Evolutionary conservation across 2,329 filamentous ascomycete species (phyloP).

Genomic region (Tolypocladium inflatum): DNA sequence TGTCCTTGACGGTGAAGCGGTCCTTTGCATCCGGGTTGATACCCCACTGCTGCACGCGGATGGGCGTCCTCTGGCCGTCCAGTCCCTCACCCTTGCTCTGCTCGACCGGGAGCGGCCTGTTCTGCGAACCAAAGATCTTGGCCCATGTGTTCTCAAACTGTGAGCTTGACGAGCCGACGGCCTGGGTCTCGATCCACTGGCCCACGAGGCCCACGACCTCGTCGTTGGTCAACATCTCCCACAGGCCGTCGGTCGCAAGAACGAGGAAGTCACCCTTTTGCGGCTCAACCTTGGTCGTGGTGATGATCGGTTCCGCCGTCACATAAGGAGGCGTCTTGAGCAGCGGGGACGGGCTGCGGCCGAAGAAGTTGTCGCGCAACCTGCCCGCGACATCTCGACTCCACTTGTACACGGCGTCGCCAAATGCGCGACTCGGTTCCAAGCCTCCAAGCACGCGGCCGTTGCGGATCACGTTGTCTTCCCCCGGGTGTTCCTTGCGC

Average conservation of each 20-base stretch:
- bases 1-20: slow-evolving; percentile 89
- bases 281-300: slow-evolving; percentile 84
- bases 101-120: slow-evolving; percentile 66
- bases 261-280: slow-evolving; percentile 91
- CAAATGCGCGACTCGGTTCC: slow-evolving; percentile 89
- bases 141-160: slow-evolving; percentile 65
- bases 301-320: slow-evolving; percentile 89
- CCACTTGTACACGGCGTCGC: slow-evolving; percentile 97
- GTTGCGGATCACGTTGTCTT: slow-evolving; percentile 78
- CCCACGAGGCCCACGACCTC: slow-evolving; percentile 95
- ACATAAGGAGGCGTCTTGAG: slow-evolving; percentile 93
- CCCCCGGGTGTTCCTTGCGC: slow-evolving; percentile 77
- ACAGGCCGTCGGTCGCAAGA: slow-evolving; percentile 91
- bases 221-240: slow-evolving; percentile 99
- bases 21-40: slow-evolving; percentile 62
- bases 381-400: slow-evolving; percentile 72
- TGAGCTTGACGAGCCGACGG: slow-evolving; percentile 37
- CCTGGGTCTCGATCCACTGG: slow-evolving; percentile 86
- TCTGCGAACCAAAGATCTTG: slow-evolving; percentile 45
- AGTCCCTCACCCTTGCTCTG: slow-evolving; percentile 35
- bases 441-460: slow-evolving; percentile 86
- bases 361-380: slow-evolving; percentile 80
- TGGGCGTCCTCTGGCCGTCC: slow-evolving; percentile 75
- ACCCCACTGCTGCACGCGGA: slow-evolving; percentile 87
- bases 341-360: slow-evolving; percentile 63